A percentile compares a stretch with the other conserved stretches of the same genome.
Conservation (phyloP, 2,329 filamentous ascomycete species). For the Emmonsia crescens region DNA sequence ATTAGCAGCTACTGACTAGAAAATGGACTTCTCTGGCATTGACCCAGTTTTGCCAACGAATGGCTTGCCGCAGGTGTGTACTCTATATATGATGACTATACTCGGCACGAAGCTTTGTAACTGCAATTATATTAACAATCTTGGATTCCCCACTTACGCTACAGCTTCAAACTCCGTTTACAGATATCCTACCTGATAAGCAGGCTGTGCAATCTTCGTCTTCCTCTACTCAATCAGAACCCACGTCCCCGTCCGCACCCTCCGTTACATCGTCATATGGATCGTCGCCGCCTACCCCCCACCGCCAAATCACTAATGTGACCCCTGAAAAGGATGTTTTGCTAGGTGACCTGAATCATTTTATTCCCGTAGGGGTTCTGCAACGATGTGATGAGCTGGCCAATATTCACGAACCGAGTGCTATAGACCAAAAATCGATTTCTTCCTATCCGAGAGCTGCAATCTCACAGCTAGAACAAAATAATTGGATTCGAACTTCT, state of each 20-base stretch:
- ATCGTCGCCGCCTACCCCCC: neutral
- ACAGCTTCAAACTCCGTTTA: conserved; percentile 4
- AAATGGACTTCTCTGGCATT: neutral
- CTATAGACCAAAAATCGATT: neutral
- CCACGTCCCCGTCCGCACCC: neutral
- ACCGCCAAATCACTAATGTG: neutral
- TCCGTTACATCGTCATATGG: neutral
- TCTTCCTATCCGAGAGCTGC: conserved; percentile 15
- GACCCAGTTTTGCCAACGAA: neutral
- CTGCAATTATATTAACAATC: no score
- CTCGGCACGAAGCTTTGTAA: no score
- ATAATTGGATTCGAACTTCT: conserved; percentile 27
- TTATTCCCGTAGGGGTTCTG: conserved; percentile 25
- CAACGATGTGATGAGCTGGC: conserved; percentile 9
- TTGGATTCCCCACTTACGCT: neutral
- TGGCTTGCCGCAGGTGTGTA: neutral
- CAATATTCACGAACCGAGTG: neutral
- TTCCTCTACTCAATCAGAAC: neutral
- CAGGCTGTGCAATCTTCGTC: neutral
- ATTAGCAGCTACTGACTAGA: neutral
- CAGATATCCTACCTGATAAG: neutral
- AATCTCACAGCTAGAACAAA: conserved; percentile 20
- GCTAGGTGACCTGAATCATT: conserved; percentile 14
- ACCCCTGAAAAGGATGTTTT: conserved; percentile 6
- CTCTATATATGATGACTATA: neutral